These are phyloP conservation scores for Elongisporangium prolatum DNA, from an alignment of 352 stramenopile species.

Conservation along the genomic window DNA sequence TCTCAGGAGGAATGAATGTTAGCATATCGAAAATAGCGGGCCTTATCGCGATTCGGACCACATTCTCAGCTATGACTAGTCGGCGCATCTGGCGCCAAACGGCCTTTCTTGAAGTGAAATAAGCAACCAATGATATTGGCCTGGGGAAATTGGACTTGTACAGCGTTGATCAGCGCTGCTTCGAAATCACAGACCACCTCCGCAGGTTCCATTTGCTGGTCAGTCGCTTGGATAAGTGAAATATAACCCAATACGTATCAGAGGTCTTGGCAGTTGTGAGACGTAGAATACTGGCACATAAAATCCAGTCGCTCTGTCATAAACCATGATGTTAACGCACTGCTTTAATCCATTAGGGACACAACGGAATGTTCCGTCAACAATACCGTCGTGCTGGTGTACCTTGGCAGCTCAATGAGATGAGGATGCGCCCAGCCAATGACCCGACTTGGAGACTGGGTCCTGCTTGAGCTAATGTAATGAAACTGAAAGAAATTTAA, in stretches of 20 bases:
- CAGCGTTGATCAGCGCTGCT: neutral
- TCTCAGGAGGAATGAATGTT: slow-evolving; percentile 3
- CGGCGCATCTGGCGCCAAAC: slow-evolving; percentile 5
- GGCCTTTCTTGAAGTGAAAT: neutral
- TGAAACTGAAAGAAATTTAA: too few species aligned
- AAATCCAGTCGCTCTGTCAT: neutral
- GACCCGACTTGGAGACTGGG: too few species aligned
- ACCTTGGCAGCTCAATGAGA: too few species aligned
- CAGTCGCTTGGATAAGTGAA: slow-evolving; percentile 1
- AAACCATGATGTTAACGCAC: neutral
- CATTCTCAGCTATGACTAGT: slow-evolving; percentile 2
- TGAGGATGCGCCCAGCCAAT: too few species aligned
- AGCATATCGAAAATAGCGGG: slow-evolving; percentile 10
- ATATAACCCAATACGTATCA: neutral
- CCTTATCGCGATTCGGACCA: slow-evolving; percentile 4
- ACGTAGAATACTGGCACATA: slow-evolving; percentile 1
- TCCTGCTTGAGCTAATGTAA: too few species aligned
- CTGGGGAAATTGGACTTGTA: slow-evolving; percentile 1
- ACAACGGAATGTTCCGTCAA: neutral
- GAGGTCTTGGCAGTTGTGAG: neutral
- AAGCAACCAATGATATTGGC: neutral
- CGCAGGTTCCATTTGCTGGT: neutral
- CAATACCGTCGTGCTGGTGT: neutral
- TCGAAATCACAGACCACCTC: slow-evolving; percentile 1
- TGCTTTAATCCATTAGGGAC: neutral